Evolutionary conservation across 805 yeast species (phyloP), one percentile per base, ranked within the genome.

Genomic region (Kodamaea fukazawae): DNA sequence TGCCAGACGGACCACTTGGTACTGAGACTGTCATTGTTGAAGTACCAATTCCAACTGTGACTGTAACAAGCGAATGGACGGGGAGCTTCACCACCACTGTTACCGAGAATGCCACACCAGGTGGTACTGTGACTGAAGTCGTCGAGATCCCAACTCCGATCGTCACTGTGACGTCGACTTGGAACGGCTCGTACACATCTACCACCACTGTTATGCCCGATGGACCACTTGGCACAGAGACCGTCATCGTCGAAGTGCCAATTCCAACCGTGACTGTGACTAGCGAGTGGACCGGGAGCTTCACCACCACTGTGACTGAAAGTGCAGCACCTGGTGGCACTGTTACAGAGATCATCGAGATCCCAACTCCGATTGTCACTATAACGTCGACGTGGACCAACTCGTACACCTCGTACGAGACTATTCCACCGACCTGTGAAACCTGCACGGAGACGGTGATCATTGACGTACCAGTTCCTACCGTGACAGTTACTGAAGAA

Each of bases 381-480:
- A 25, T 31, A 9, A 36, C 40, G 3, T 22, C 34, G 8, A 29
- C 26, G 3, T 49, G 48, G 47, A 20, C 43, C 11, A 39, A 35
- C 17, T 2, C 35, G n/a, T 34, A 4, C 29, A 30, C 44, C 12
- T 23, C 35, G 6, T 27, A 44, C 3, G 28, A 29, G 6, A 46
- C 50, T 7, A 30, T 17, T 16, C 35, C 38, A n/a, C 29, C 29
- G 4, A 12, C 36, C n/a, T 10, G 28, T 11, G 42, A 32, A n/a
- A 36, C 34, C 23, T 36, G 43, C 7, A 36, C 29, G 10, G 38
- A 20, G 25, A 46, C 48, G 10, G 46, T 46, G 11, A 33, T 44
- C 20, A 38, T 46, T 7, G 45, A 48, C 5, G 47, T 44, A 6
- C 54, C 55, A 3, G 40, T 46, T n/a, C 48, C 55, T 12, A 42